Evolutionary conservation across 345 rosid species (phyloP), one percentile per base, ranked within the genome.

Genomic region (Atalantia buxifolia): DNA sequence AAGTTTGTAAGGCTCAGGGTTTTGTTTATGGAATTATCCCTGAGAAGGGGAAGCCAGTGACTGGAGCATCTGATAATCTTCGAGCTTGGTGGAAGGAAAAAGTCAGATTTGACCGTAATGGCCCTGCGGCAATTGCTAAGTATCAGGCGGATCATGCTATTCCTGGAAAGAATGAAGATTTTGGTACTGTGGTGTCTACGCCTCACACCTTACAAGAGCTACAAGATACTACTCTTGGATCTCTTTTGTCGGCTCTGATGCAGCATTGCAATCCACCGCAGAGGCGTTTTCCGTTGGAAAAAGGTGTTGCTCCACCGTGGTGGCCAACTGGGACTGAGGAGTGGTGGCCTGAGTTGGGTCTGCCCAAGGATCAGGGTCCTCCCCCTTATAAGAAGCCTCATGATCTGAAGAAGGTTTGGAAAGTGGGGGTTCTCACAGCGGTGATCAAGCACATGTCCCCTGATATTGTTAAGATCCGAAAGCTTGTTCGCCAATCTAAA

Each of bases 1-100:
- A 92, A 74, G 97, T 90, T 71, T 92, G 97, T 79, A 89, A 92
- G 78, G 97, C 97, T 66, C 97, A 92, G 77, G 97, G 97, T 40
- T 92, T 92, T 75, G 97, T 92, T 9, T 92, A 92, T 69, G 97
- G 97, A 56, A 90, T 92, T 79, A 92, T 92, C 72, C 94, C 94
- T 27, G 97, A 92, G 91, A 92, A 92, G 70, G 97, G 97, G 14
- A 92, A 92, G 78, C 95, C 97, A 0, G 97, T 92, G 65, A 89
- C 88, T 22, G 97, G 97, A 40, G 93, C 97, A 13, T 92, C 97
- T 2, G 95, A 92, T 80, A 92, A 91, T 76, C 88, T 92, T 33
- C 87, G 97, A 22, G 94, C 90, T 24, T 92, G 97, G 97, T 92
- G 97, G 97, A 92, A 92, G 87, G 97, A 92, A 67, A 92, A 91